Evolutionary conservation across 495 filamentous ascomycete genomes (phyloP).

Genomic region (Clavariopsis aquatica): DNA sequence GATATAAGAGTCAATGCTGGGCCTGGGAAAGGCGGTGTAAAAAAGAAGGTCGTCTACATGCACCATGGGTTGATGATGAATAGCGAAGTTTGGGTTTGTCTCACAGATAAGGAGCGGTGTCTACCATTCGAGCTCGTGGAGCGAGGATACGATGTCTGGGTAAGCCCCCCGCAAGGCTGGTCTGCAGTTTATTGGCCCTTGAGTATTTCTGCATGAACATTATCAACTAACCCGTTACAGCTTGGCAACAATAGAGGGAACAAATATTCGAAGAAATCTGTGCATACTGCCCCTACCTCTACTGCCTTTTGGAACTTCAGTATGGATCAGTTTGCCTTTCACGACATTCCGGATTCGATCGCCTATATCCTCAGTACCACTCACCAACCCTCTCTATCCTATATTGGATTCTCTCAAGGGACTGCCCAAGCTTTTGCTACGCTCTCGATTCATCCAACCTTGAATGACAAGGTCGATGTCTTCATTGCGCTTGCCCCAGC

Average conservation of each 20-base stretch:
- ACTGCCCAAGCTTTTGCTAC: slow-evolving; percentile 96
- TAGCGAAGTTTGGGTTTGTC: slow-evolving; percentile 96
- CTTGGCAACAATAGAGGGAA: slow-evolving; percentile 96
- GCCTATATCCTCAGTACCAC: slow-evolving; percentile 86
- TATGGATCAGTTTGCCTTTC: slow-evolving; percentile 96
- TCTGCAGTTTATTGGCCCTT: too few relatives aligned
- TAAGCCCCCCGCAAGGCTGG: slow-evolving; percentile 44
- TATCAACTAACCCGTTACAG: slow-evolving; percentile 44
- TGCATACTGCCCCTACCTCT: slow-evolving; percentile 68
- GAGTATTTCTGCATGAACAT: background rate
- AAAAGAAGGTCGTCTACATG: slow-evolving; percentile 88
- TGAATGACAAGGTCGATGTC: slow-evolving; percentile 92
- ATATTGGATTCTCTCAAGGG: slow-evolving; percentile 95
- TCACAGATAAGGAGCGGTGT: slow-evolving; percentile 80
- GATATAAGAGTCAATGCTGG: slow-evolving; percentile 71
- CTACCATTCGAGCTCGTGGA: slow-evolving; percentile 90
- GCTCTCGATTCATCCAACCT: slow-evolving; percentile 85
- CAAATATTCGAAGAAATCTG: slow-evolving; percentile 96
- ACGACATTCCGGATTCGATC: slow-evolving; percentile 95
- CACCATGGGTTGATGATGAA: slow-evolving; percentile 98
- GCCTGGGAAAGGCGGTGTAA: slow-evolving; percentile 55
- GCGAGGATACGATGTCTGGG: slow-evolving; percentile 94
- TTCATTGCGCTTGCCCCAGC: slow-evolving; percentile 97
- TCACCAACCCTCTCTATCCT: slow-evolving; percentile 79
- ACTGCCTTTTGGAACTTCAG: slow-evolving; percentile 93